phyloP scores from a whole-genome alignment of 202 grass and related monocot species.

The Saccharum hybrid region DNA sequence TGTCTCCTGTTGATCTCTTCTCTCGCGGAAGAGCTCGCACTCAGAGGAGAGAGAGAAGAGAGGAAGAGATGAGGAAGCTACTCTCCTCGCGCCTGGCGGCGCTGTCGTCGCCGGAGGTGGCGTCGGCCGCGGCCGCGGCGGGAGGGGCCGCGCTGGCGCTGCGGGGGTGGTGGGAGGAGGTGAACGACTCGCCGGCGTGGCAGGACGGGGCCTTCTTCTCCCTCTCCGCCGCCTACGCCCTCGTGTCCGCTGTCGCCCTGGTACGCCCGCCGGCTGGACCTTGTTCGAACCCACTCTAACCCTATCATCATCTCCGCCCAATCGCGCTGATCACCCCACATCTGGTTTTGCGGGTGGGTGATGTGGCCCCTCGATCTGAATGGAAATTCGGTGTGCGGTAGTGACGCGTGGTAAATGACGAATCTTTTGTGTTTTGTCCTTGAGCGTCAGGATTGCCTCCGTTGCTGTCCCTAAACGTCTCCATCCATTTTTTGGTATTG shows the following conservation, averaged over 20 bases:
- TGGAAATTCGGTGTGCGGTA: background rate
- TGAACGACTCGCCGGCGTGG: constrained; percentile 66
- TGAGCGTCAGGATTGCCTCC: background rate
- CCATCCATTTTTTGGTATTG: background rate
- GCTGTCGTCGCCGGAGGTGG: constrained; percentile 20
- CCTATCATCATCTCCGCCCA: background rate
- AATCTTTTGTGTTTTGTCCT: background rate
- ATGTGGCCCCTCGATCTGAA: constrained; percentile 38
- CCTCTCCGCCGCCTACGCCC: constrained; percentile 66
- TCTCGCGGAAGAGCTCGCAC: constrained; percentile 18
- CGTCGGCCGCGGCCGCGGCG: background rate
- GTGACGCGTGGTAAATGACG: background rate
- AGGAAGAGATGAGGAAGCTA: constrained; percentile 35
- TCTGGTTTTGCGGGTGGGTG: background rate
- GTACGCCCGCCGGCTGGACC: constrained; percentile 25
- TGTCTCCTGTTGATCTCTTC: background rate
- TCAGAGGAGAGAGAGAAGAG: background rate
- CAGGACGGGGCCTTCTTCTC: constrained; percentile 72
- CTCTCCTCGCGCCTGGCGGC: constrained; percentile 10
- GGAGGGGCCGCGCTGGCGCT: constrained; percentile 25
- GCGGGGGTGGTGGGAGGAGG: constrained; percentile 64
- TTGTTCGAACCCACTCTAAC: background rate
- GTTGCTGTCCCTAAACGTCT: background rate
- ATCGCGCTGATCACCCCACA: background rate
- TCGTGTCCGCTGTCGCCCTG: constrained; percentile 64